phyloP scores from a whole-genome alignment of 495 filamentous ascomycete species.

The Lasiosphaeris hirsuta region DNA sequence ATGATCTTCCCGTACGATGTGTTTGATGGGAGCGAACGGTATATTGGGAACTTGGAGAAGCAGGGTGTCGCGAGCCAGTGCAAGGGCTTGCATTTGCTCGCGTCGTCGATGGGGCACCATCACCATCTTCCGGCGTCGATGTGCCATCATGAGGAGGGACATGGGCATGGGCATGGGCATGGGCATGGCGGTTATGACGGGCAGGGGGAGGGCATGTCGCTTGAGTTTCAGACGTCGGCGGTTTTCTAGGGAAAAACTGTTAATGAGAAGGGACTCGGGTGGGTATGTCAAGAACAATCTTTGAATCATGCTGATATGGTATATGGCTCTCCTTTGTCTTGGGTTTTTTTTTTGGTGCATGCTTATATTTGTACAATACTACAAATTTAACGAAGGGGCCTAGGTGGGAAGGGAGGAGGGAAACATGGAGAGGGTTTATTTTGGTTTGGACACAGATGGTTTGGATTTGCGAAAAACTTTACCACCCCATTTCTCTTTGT shows the following conservation, averaged over 20 bases:
- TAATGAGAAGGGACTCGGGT: background rate
- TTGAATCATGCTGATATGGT: background rate
- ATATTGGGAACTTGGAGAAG: conserved; percentile 25
- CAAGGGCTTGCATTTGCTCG: conserved; percentile 27
- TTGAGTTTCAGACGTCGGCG: conserved; percentile 30
- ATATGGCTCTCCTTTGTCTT: conserved; percentile 2
- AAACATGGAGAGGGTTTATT: background rate
- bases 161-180: background rate
- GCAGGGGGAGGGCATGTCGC: conserved; percentile 16
- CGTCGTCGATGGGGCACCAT: conserved; percentile 24
- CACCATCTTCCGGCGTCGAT: conserved; percentile 5
- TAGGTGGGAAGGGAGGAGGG: no score
- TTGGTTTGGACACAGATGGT: background rate
- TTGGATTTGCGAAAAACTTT: background rate
- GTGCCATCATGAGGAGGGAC: conserved; percentile 14
- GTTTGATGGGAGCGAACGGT: conserved; percentile 32
- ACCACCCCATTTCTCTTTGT: background rate
- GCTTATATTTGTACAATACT: no score
- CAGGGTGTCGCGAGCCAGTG: conserved; percentile 32
- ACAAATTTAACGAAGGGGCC: no score
- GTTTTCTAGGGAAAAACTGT: conserved; percentile 8
- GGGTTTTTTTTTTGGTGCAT: no score
- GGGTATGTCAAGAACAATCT: background rate
- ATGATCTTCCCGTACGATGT: conserved; percentile 31
- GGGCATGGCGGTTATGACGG: no score